Percentiles rank a stretch among this genome's conserved stretches.
These are phyloP conservation scores for Lasiodiplodia gonubiensis DNA, from an alignment of 2,329 filamentous ascomycete genomes.

Conservation along the genomic window DNA sequence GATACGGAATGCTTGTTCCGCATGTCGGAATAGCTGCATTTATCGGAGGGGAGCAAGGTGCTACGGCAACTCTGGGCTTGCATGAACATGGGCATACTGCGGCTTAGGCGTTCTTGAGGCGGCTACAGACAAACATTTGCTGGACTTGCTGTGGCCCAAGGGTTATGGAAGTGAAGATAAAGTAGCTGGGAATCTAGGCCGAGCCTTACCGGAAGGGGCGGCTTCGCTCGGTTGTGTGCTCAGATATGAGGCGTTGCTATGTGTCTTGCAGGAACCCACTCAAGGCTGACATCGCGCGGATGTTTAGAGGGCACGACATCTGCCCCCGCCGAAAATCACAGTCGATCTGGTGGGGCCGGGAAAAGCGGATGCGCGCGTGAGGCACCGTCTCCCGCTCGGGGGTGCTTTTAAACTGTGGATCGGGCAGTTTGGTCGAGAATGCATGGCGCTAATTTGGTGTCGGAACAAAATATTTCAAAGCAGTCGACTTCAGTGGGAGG, in stretches of 20 bases:
- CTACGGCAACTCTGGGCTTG: constrained; percentile 2
- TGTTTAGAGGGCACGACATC: constrained; percentile 1
- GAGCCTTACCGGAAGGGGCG: not conserved
- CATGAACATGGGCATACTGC: not conserved
- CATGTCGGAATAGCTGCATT: constrained; percentile 17
- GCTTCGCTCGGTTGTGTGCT: not conserved
- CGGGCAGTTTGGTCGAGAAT: not conserved
- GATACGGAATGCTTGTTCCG: not conserved
- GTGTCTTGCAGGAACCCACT: constrained; percentile 4
- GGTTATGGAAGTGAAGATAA: not conserved
- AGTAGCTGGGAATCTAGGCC: not conserved
- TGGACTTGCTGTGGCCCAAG: not conserved
- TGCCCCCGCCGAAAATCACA: constrained; percentile 14
- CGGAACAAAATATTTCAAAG: not conserved
- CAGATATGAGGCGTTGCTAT: not conserved
- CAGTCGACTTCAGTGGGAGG: not conserved
- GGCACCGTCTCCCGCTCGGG: not conserved
- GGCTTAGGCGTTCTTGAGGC: not conserved
- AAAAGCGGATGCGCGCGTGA: constrained; percentile 13
- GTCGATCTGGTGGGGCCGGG: constrained; percentile 6
- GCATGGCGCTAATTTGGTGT: constrained; percentile 1
- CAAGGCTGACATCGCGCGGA: not conserved
- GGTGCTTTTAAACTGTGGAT: not conserved
- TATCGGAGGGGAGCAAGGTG: not conserved
- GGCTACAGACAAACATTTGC: constrained; percentile 4